Evolutionary conservation across 352 stramenopile genomes (phyloP), one percentile per base, ranked within the genome.

Genomic region (Phytophthora boehmeriae): DNA sequence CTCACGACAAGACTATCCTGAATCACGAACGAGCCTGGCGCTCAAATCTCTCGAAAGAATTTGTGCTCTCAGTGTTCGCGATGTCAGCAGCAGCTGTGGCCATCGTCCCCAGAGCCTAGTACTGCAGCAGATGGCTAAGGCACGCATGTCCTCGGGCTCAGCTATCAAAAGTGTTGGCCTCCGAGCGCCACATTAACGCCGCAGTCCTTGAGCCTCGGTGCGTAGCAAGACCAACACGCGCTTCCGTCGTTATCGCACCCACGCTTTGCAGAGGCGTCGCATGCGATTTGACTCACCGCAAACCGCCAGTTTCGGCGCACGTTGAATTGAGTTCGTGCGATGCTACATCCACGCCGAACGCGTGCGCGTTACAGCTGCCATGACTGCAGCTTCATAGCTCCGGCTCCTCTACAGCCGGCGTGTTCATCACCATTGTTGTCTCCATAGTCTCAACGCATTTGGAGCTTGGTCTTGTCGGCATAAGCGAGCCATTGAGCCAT

Each of bases 41-140:
- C 5, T 60, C 35, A 27, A 51, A 38, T 55, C 50, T 47, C 61
- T 65, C 54, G 54, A 69, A 69, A 64, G 48, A 65, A 65, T 56
- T 55, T 48, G 34, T 27, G 6, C n/a, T 65, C 41, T 28, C 46
- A 35, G 42, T 55, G 58, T 54, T 25, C 43, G 44, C 46, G 23
- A 35, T 47, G 25, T 58, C 46, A 51, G 50, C n/a, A 50, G 54
- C 54, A 69, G 54, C 46, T 65, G 54, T 13, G 22, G 25, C 19
- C 14, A 10, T 19, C 51, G 39, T 43, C 39, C 47, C 38, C 25
- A 45, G 17, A 56, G 41, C 61, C 61, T 54, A 59, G 59, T 35
- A 27, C 51, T 46, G 16, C 11, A 28, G 54, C 61, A 69, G 54
- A 46, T 69, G 61, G 54, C 28, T n/a, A 53, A 11, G 39, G 61